phyloP scores from a whole-genome alignment of 2,329 filamentous ascomycete species.

The Sclerotinia minor region DNA sequence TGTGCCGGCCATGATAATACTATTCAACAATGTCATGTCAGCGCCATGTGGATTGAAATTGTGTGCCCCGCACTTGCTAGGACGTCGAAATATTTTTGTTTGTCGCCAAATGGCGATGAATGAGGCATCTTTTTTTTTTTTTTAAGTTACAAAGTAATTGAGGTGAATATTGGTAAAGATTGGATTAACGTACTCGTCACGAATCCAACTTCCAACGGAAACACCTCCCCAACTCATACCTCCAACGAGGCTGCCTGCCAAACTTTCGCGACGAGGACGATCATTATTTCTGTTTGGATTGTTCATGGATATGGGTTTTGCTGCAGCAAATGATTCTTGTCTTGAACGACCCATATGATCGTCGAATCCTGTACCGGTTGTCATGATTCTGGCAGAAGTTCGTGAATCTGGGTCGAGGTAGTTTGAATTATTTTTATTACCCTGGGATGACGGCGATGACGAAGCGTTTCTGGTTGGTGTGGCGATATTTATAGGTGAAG shows the following conservation, averaged over 20 bases:
- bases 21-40: slow-evolving; percentile 45
- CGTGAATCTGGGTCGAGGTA: slow-evolving; percentile 38
- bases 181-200: slow-evolving; percentile 80
- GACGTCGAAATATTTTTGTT: background rate
- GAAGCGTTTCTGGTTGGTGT: slow-evolving; percentile 41
- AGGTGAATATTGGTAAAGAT: background rate
- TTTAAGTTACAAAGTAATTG: background rate
- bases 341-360: slow-evolving; percentile 54
- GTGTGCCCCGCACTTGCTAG: slow-evolving; percentile 14
- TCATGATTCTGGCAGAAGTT: slow-evolving; percentile 52
- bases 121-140: background rate
- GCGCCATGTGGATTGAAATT: slow-evolving; percentile 20
- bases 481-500: slow-evolving; percentile 42
- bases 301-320: slow-evolving; percentile 65
- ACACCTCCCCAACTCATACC: slow-evolving; percentile 98
- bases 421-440: slow-evolving; percentile 32
- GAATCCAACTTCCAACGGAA: slow-evolving; percentile 94
- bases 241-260: slow-evolving; percentile 66
- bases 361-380: slow-evolving; percentile 52
- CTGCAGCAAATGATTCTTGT: slow-evolving; percentile 65
- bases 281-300: slow-evolving; percentile 62
- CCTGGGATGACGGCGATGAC: slow-evolving; percentile 45
- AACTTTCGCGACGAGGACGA: slow-evolving; percentile 60
- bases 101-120: slow-evolving; percentile 1
- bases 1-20: slow-evolving; percentile 92